Evolutionary conservation across 495 filamentous ascomycete genomes (phyloP), one percentile per base, ranked within the genome.

Genomic region (Hyaloscypha variabilis): DNA sequence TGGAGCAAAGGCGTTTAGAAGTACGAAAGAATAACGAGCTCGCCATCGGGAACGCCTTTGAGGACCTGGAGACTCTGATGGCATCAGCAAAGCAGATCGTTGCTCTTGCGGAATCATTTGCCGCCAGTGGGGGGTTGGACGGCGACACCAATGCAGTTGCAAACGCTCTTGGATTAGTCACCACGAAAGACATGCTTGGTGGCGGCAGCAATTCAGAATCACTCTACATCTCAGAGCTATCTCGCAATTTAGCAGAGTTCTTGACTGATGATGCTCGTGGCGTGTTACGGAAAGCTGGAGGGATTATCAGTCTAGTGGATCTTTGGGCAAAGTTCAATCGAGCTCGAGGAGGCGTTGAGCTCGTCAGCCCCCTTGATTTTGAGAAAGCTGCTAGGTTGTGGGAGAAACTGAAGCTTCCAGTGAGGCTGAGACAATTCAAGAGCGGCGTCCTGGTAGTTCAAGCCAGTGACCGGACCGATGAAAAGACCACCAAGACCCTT

Each of bases 261-360:
- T 79, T 98, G 8, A 96, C 93, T 0, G 94, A 98, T 74, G 95
- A 99, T 74, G 79, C 87, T 2, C 84, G 89, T 54, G 93, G 93
- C 1, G 82, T 98, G 13, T 76, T 99, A 25, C 86, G 83, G 61
- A 88, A 83, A 60, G 93, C 96, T 71, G 96, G 95, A 11, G 95
- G 95, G 1, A 96, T 98, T 68, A 92, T 98, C 75, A 96, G 87
- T 60, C 83, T 99, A 8, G 94, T 98, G 24, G 95, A 99, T 72
- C 82, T 98, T 2, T 99, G 95, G 95, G 93, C 95, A 8, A 84
- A 97, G 34, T 97, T 97, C 80, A 99, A 99, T 71, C 90, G 95
- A n/a, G 92, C 92, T 25, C 84, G 96, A 49, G 93, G 92, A 60
- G 95, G 95, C 10, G 93, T 99, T 11, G 96, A 99, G 73, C 83